These are phyloP conservation scores for Populus hybrid DNA, from an alignment of 441 rosid genomes.

Conservation along the genomic window DNA sequence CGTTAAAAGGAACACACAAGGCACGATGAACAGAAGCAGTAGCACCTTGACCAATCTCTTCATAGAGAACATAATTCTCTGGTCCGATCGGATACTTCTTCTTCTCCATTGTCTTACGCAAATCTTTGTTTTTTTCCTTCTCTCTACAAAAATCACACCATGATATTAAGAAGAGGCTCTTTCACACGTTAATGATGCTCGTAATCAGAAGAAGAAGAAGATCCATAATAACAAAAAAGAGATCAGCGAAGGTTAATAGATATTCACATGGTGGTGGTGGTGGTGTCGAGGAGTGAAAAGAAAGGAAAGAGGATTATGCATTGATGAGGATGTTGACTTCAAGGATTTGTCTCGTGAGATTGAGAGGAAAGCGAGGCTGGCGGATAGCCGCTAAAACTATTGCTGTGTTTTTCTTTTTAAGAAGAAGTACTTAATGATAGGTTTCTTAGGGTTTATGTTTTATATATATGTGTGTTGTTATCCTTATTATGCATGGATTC, in stretches of 20 bases:
- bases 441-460: not conserved
- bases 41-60: constrained; percentile 89
- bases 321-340: not conserved
- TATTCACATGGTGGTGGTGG: not conserved
- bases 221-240: not conserved
- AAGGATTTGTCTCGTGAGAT: not conserved
- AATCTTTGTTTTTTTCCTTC: not conserved
- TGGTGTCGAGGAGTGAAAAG: not conserved
- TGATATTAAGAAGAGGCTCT: not conserved
- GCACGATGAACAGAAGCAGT: constrained; percentile 93
- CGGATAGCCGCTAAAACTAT: not conserved
- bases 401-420: not conserved
- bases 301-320: not conserved
- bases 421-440: not conserved
- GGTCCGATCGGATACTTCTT: constrained; percentile 90
- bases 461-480: not conserved
- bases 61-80: constrained; percentile 64
- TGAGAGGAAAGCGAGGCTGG: not conserved
- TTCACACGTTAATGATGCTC: not conserved
- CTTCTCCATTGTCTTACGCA: constrained; percentile 53
- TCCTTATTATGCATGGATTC: not conserved
- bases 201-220: not conserved
- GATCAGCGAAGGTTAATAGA: not conserved
- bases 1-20: constrained; percentile 62
- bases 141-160: not conserved